These are phyloP conservation scores for Acrodontium crateriforme DNA, from an alignment of 2,329 filamentous ascomycete species.

Conservation along the genomic window DNA sequence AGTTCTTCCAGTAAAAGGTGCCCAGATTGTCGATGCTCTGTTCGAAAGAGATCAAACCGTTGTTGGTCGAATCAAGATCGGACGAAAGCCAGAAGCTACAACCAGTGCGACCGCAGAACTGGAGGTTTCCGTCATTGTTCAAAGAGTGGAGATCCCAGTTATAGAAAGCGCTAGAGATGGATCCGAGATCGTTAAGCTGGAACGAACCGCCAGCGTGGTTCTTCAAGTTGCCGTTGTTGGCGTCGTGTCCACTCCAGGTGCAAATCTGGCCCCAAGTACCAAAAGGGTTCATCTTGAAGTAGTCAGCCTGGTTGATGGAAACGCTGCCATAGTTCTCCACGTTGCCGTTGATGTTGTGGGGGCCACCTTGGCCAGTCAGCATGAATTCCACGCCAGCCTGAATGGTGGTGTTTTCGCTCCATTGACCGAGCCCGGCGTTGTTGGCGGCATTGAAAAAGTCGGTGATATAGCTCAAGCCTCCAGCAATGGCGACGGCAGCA, in stretches of 20 bases:
- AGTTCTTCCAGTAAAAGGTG: conserved; percentile 3
- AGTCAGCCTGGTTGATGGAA: conserved; percentile 4
- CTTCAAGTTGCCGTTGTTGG: conserved; percentile 5
- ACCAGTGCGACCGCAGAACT: conserved; percentile 6
- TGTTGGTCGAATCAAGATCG: conserved; percentile 1
- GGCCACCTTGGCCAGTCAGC: conserved; percentile 1
- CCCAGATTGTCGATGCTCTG: conserved; percentile 4
- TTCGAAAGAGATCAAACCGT: conserved; percentile 6
- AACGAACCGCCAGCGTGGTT: conserved; percentile 3
- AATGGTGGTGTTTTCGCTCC: no score
- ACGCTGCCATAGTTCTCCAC: conserved; percentile 3
- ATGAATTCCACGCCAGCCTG: conserved; percentile 1
- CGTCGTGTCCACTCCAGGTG: conserved; percentile 4
- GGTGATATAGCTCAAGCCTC: conserved; percentile 1
- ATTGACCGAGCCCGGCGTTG: no score
- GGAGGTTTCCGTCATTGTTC: conserved; percentile 3
- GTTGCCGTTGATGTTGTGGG: conserved; percentile 5
- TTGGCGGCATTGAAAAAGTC: conserved; percentile 1
- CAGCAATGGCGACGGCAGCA: no score
- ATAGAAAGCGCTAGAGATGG: conserved; percentile 1
- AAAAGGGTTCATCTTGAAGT: not conserved
- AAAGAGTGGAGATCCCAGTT: conserved; percentile 3
- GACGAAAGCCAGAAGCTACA: conserved; percentile 2
- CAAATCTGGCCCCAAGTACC: conserved; percentile 5
- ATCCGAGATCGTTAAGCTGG: conserved; percentile 5